These are phyloP conservation scores for Buddleja alternifolia DNA, from an alignment of 257 asterid species.

Conservation along the genomic window DNA sequence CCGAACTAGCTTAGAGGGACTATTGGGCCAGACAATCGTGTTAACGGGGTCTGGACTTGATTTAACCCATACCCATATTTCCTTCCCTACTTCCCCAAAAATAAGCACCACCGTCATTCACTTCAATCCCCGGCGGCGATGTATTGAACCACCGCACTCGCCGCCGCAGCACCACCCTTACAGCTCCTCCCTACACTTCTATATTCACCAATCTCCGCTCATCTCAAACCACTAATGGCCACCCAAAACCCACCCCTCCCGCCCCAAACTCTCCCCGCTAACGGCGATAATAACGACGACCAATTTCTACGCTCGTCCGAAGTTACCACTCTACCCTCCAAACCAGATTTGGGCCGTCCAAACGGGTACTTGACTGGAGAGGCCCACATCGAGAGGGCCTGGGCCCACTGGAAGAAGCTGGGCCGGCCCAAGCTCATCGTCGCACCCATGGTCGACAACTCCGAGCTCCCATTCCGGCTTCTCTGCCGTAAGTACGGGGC, in stretches of 20 bases:
- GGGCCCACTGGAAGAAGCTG: constrained; percentile 86
- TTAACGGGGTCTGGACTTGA: too few species aligned
- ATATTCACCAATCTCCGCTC: too few species aligned
- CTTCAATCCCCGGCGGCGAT: too few species aligned
- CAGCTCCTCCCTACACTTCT: too few species aligned
- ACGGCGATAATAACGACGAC: constrained; percentile 39
- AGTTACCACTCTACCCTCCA: constrained; percentile 21
- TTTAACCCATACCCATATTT: too few species aligned
- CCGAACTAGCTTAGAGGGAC: too few species aligned
- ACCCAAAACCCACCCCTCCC: constrained; percentile 40
- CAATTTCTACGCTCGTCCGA: constrained; percentile 52
- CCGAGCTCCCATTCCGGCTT: constrained; percentile 94
- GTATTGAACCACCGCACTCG: too few species aligned
- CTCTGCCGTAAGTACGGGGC: constrained; percentile 97
- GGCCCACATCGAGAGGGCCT: constrained; percentile 79
- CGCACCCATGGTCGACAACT: constrained; percentile 98
- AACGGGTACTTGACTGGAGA: constrained; percentile 69
- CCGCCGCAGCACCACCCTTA: too few species aligned
- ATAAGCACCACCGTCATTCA: too few species aligned
- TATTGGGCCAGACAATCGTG: too few species aligned
- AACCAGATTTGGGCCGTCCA: constrained; percentile 43
- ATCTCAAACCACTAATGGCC: constrained; percentile 71
- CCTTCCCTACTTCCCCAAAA: too few species aligned
- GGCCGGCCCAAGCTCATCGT: constrained; percentile 79
- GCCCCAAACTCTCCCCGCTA: constrained; percentile 28